Evolutionary conservation across 2,329 filamentous ascomycete genomes (phyloP).

Genomic region (Plenodomus biglobosus): DNA sequence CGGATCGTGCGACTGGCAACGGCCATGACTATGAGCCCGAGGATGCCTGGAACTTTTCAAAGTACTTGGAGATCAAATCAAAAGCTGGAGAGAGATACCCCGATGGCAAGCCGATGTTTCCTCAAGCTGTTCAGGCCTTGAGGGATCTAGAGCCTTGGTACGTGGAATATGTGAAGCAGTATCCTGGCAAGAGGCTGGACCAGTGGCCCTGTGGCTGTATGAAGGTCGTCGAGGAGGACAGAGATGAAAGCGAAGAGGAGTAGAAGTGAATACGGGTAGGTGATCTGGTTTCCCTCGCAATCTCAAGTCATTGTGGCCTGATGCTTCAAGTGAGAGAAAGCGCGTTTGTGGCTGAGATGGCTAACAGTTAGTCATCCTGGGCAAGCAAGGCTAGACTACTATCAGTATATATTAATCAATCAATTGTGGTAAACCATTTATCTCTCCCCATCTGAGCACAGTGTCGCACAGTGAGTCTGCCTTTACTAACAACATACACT

Average conservation of each 20-base stretch:
- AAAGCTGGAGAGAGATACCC: not conserved
- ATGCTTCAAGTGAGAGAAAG: not conserved
- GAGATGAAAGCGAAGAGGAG: constrained; percentile 20
- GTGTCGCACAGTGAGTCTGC: too few relatives aligned
- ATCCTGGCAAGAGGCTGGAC: constrained; percentile 15
- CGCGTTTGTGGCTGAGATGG: too few relatives aligned
- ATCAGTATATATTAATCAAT: too few relatives aligned
- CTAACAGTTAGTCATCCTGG: too few relatives aligned
- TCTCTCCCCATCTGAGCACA: too few relatives aligned
- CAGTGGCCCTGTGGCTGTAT: constrained; percentile 34
- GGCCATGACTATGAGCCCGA: constrained; percentile 24
- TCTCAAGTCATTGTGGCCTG: not conserved
- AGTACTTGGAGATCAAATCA: not conserved
- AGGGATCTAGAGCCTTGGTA: constrained; percentile 7
- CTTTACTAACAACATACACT: not conserved
- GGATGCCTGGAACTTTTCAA: constrained; percentile 9
- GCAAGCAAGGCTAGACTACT: too few relatives aligned
- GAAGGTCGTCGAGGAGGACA: constrained; percentile 7
- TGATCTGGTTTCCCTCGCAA: not conserved
- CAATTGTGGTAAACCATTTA: too few relatives aligned
- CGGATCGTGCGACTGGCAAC: constrained; percentile 16
- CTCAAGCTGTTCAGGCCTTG: not conserved
- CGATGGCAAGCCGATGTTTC: not conserved
- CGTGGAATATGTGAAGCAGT: constrained; percentile 16
- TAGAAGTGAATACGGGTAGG: not conserved